Conservation (phyloP, 2,329 filamentous ascomycete species). For the Fusarium sp. region DNA sequence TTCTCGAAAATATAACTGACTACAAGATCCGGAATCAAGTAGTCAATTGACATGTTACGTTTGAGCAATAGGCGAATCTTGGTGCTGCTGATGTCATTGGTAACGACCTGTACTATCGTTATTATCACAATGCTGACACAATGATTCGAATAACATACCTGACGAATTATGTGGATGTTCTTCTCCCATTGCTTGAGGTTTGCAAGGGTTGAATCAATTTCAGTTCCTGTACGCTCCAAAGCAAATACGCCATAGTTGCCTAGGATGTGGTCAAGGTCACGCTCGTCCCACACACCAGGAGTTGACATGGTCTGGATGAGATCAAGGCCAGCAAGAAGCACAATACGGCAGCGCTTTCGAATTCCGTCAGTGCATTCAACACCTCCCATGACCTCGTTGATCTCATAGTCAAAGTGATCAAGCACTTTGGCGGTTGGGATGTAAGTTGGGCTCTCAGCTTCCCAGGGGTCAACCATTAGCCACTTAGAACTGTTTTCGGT, state of each 20-base stretch:
- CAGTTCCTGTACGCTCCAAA: constrained; percentile 87
- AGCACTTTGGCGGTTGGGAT: constrained; percentile 89
- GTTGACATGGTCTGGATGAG: constrained; percentile 78
- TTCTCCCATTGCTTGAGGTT: constrained; percentile 83
- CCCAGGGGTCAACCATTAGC: constrained; percentile 90
- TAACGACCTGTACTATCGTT: constrained; percentile 64
- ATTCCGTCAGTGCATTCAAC: constrained; percentile 74
- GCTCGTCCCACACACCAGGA: constrained; percentile 81
- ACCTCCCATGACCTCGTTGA: constrained; percentile 81
- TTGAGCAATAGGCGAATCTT: constrained; percentile 84
- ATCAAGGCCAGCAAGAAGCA: constrained; percentile 82
- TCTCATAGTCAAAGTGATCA: constrained; percentile 90
- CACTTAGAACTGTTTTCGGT: constrained; percentile 75
- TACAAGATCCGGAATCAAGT: constrained; percentile 74
- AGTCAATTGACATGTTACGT: constrained; percentile 83
- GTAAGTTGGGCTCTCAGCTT: constrained; percentile 83
- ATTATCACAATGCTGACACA: constrained; percentile 4
- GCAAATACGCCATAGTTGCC: constrained; percentile 85
- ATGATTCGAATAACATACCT: constrained; percentile 35
- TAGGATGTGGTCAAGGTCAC: constrained; percentile 89
- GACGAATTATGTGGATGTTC: constrained; percentile 85
- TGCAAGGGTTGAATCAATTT: constrained; percentile 88
- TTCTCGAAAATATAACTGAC: constrained; percentile 78
- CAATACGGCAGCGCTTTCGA: constrained; percentile 75
- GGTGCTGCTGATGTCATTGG: constrained; percentile 85